Evolutionary conservation across 257 asterid species (phyloP).

Genomic region (Anisodus tanguticus): DNA sequence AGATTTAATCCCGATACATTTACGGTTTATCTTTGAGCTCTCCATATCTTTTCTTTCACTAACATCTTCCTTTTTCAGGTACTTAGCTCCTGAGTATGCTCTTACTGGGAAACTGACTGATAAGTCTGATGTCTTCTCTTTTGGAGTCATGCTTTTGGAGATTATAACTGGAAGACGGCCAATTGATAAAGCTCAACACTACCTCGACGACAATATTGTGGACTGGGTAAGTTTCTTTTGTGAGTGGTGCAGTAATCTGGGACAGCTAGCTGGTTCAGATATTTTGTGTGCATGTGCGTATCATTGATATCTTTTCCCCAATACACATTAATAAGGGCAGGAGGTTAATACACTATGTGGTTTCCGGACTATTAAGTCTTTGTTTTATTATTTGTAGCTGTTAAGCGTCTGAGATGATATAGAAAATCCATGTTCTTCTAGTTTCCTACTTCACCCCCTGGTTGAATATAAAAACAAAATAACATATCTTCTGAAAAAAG

Average conservation of each 20-base stretch:
- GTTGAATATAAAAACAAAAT: neutral
- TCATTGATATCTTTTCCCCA: neutral
- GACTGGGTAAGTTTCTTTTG: slow-evolving; percentile 72
- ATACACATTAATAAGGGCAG: neutral
- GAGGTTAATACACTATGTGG: slow-evolving; percentile 2
- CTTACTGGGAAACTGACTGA: slow-evolving; percentile 88
- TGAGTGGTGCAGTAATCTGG: neutral
- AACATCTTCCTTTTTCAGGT: slow-evolving; percentile 51
- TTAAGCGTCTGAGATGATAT: neutral
- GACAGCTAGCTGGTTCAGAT: neutral
- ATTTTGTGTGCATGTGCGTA: neutral
- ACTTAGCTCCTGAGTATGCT: slow-evolving; percentile 95
- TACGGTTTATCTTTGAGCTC: neutral
- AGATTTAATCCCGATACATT: neutral
- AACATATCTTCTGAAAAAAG: neutral
- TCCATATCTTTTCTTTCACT: neutral
- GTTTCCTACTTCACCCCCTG: too few species aligned
- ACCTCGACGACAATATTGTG: slow-evolving; percentile 83
- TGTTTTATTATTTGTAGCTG: neutral
- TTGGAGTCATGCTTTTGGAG: slow-evolving; percentile 91
- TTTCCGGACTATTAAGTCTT: neutral
- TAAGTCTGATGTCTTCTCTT: slow-evolving; percentile 87
- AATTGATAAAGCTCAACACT: slow-evolving; percentile 74
- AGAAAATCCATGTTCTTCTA: neutral
- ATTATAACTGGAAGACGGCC: slow-evolving; percentile 89